Base-by-base conservation (phyloP, 352 stramenopile species). In the Plasmopara muralis region DNA sequence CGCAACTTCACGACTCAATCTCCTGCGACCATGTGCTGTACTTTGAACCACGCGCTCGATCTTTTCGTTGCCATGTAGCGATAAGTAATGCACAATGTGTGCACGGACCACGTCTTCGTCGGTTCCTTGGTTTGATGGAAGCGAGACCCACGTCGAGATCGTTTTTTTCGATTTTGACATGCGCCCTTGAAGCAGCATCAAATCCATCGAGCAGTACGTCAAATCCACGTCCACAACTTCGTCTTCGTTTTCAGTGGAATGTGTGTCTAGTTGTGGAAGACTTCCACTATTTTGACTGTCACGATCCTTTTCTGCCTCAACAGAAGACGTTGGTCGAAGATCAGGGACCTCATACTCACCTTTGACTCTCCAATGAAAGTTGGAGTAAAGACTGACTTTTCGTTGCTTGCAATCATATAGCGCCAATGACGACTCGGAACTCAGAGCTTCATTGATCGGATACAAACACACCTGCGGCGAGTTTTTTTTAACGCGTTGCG, bases 401-500 rank as follows among this genome's bases (percentile, higher is more conserved):
- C 53, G 63, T 25, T 60, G 67, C 35, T 58, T 67, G 25, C 57
- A 68, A 61, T 91, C 79, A 48, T 85, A 89, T 39, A 86, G 48
- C 8, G 82, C 80, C n/a, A 91, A 52, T 34, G 72, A 85, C 10
- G 77, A 89, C 57, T 89, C 77, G 6, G 66, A 83, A 46, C 67
- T 79, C 44, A 88, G 63, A 37, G 80, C 46, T 4, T 76, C 71
- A 46, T 91, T 91, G 54, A 94, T 89, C 12, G 82, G 79, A 50
- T 77, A 84, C 13, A 94, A 50, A 13, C 74, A 74, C 5, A 85
- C 62, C 4, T 78, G 66, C 3, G 77, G 72, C 1, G 64, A 61
- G 54, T 84, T 83, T 49, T 87, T 89, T 62, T 90, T 89, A 53
- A 94, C 82, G 15, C 84, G 82, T 47, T 89, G 79, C 15, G 84